Evolutionary conservation across 345 rosid species (phyloP), one percentile per base, ranked within the genome.

Genomic region (Eucalyptus leucophloia): DNA sequence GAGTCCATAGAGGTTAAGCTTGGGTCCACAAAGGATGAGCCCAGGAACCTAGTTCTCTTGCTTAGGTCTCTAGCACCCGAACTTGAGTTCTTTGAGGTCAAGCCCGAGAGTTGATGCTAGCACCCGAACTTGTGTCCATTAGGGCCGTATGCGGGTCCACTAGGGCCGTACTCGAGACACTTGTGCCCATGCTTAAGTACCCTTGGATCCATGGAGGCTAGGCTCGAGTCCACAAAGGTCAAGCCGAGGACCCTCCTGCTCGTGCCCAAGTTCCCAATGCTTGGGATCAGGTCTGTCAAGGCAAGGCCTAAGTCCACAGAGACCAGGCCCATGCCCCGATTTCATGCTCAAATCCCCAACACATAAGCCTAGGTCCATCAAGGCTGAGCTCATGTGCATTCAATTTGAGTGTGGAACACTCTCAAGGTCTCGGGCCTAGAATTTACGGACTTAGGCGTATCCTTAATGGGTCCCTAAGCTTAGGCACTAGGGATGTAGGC

Each of bases 401-500:
- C 21, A 67, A 7, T 6, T 30, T 1, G 4, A 62, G 32, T 13
- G 16, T 62, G 69, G 34, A 28, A 30, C 17, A 30, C 32, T 30
- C 69, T 62, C 17, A 62, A 30, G 69, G 32, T 62, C 69, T 13
- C 34, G 2, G 0, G 69, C 34, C 4, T 13, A 14, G 16, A 62
- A 28, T 30, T 8, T 62, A 62, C 1, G 3, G 18, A 62, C 32
- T 7, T 2, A 4, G 8, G 30, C 14, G 17, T 18, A 0, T 28
- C 17, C 34, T 62, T 14, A 13, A 28, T 62, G 34, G 34, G 14
- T 15, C 69, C 32, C 17, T 15, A 4, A 30, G 69, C 69, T 62
- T 12, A 7, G 69, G 69, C 8, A 7, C 7, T 12, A 0, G 17
- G 32, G 32, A 62, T 30, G 7, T 8, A 67, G 21, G 40, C 40